Conservation (phyloP, 2,329 filamentous ascomycete species). For the Monosporascus sp. region DNA sequence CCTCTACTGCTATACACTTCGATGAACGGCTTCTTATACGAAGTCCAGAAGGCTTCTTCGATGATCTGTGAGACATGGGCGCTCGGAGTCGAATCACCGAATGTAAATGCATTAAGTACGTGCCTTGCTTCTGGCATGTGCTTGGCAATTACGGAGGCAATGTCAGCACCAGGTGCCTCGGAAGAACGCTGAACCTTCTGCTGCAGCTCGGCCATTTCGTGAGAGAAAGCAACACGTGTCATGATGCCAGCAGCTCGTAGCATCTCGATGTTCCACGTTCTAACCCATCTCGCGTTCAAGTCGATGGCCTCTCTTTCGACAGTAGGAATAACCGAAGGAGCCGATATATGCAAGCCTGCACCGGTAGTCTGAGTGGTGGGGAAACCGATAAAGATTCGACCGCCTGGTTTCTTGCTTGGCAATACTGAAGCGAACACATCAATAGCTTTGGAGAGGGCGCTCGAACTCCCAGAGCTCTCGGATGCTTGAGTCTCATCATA, state of each 20-base stretch:
- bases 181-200: conserved; percentile 46
- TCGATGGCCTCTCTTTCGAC: conserved; percentile 97
- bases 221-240: conserved; percentile 77
- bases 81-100: conserved; percentile 84
- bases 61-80: conserved; percentile 77
- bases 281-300: conserved; percentile 89
- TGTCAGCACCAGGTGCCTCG: conserved; percentile 41
- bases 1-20: conserved; percentile 86
- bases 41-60: conserved; percentile 94
- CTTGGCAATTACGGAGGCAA: conserved; percentile 57
- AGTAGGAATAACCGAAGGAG: conserved; percentile 92
- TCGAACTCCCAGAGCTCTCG: conserved; percentile 42
- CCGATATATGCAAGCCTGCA: conserved; percentile 87
- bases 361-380: conserved; percentile 96
- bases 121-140: conserved; percentile 77
- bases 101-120: conserved; percentile 80
- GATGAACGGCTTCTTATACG: conserved; percentile 73
- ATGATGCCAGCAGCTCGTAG: conserved; percentile 86
- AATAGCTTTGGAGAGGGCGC: conserved; percentile 48
- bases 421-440: conserved; percentile 89
- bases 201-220: conserved; percentile 77
- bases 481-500: conserved; percentile 75
- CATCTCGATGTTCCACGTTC: conserved; percentile 93
- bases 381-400: conserved; percentile 94
- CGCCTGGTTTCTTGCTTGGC: conserved; percentile 73